Evolutionary conservation across 106 monocot species (phyloP).

Genomic region (Platanthera guangdongensis): DNA sequence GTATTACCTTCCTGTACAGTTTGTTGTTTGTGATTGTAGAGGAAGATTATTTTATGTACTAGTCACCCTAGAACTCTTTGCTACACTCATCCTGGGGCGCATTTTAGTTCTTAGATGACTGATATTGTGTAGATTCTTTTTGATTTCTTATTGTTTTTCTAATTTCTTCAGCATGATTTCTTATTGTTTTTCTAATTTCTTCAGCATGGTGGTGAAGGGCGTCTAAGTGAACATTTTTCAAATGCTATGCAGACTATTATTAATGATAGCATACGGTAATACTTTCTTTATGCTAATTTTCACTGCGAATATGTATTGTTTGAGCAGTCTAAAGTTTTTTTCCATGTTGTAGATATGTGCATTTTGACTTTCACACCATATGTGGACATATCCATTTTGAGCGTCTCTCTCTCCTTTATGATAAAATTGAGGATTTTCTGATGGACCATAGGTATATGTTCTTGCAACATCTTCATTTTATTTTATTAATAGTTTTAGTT

Average conservation of each 20-base stretch:
- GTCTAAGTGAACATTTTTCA: slow-evolving; percentile 63
- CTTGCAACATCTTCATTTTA: not conserved
- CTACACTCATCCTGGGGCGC: not conserved
- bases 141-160: not conserved
- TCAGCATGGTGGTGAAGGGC: slow-evolving; percentile 95
- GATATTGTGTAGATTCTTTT: not conserved
- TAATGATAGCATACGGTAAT: slow-evolving; percentile 72
- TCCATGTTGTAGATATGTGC: slow-evolving; percentile 63
- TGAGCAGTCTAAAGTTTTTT: slow-evolving; percentile 3
- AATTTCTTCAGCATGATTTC: slow-evolving; percentile 47
- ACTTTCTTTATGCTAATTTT: not conserved
- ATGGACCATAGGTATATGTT: slow-evolving; percentile 50
- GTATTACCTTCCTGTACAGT: too few relatives aligned
- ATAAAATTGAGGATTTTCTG: slow-evolving; percentile 73
- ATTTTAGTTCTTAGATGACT: not conserved
- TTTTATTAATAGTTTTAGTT: not conserved
- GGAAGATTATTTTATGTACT: not conserved
- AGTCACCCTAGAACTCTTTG: not conserved
- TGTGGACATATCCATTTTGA: slow-evolving; percentile 99
- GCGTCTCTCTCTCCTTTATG: slow-evolving; percentile 79
- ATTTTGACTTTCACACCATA: slow-evolving; percentile 93
- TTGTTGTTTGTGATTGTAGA: not conserved
- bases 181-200: slow-evolving; percentile 3
- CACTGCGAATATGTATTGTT: not conserved
- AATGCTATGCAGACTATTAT: slow-evolving; percentile 59